Conservation (phyloP, 371 early-diverging fungal genomes). For the Actinomucor elegans region DNA sequence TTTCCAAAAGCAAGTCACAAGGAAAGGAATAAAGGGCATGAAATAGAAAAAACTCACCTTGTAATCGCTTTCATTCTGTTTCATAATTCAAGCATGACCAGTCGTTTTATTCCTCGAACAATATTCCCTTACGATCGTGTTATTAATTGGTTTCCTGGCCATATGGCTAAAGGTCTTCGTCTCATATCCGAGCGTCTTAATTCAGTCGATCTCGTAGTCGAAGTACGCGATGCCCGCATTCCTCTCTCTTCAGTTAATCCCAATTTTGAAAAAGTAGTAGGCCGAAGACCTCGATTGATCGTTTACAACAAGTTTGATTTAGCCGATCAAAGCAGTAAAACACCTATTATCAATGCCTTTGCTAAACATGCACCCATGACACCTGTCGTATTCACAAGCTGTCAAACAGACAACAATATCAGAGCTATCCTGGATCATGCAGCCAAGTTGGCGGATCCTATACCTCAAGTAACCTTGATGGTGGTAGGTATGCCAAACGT, state of each 20-base stretch:
- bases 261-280: conserved; percentile 75
- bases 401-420: conserved; percentile 62
- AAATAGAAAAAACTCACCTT: too few species aligned
- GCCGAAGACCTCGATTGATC: conserved; percentile 68
- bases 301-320: conserved; percentile 94
- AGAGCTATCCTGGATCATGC: conserved; percentile 65
- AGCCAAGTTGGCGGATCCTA: conserved; percentile 46
- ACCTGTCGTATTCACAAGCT: conserved; percentile 73
- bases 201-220: conserved; percentile 85
- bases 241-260: conserved; percentile 90
- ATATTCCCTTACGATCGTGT: conserved; percentile 63
- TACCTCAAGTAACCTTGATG: conserved; percentile 66
- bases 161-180: conserved; percentile 88
- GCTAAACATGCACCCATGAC: conserved; percentile 47
- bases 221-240: conserved; percentile 92
- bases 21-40: background rate
- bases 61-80: background rate
- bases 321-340: conserved; percentile 58
- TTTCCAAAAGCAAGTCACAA: too few species aligned
- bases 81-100: background rate
- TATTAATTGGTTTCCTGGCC: conserved; percentile 95
- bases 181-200: conserved; percentile 71
- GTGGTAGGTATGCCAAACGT: conserved; percentile 97
- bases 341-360: conserved; percentile 53
- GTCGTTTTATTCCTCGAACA: conserved; percentile 36